These are phyloP conservation scores for Schizonepeta tenuifolia DNA, from an alignment of 257 asterid genomes.

Conservation along the genomic window DNA sequence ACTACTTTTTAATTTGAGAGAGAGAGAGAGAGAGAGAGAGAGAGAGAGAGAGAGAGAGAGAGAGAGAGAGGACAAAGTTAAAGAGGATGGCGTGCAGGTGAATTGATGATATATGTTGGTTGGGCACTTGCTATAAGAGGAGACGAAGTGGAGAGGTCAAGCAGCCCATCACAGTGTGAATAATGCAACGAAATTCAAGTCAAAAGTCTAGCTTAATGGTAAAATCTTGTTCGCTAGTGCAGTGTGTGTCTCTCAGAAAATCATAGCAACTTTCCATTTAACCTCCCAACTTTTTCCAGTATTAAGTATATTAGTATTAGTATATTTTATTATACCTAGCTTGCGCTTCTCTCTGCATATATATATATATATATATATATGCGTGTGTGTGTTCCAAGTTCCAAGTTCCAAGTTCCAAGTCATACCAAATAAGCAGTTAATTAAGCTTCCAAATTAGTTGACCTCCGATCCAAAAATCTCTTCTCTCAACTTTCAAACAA, in stretches of 20 bases:
- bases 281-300: not conserved
- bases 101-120: not conserved
- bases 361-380: constrained; percentile 5
- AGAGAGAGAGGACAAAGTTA: not conserved
- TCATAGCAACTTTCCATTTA: constrained; percentile 38
- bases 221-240: not conserved
- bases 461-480: not conserved
- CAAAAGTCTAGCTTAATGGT: constrained; percentile 38
- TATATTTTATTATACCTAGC: too few species aligned
- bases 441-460: not conserved
- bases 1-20: too few species aligned
- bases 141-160: constrained; percentile 54
- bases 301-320: too few species aligned
- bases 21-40: not conserved
- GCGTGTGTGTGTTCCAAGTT: not conserved
- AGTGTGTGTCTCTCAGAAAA: constrained; percentile 24
- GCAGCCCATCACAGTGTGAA: constrained; percentile 62
- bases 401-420: not conserved
- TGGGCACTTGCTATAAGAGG: not conserved
- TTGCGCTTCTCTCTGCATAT: not conserved
- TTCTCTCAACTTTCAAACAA: not conserved
- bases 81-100: not conserved
- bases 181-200: constrained; percentile 31
- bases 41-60: not conserved
- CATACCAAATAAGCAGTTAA: too few species aligned